Evolutionary conservation across 2,329 filamentous ascomycete genomes (phyloP).

Genomic region (Exophiala oligosperma): DNA sequence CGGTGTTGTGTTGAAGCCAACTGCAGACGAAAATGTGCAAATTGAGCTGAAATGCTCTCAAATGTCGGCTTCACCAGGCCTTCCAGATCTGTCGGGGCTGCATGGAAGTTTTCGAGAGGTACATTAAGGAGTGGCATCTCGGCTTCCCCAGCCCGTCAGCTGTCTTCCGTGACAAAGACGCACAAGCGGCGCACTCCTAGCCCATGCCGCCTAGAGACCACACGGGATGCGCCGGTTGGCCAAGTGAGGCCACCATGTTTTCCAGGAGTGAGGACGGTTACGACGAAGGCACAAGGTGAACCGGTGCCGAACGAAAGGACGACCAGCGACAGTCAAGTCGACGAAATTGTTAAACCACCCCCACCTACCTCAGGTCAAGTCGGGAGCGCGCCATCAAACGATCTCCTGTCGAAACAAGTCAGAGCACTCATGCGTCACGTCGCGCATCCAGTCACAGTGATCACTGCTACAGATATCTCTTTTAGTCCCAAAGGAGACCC

Average conservation of each 20-base stretch:
- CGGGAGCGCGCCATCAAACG: not conserved
- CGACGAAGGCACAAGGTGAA: too few relatives aligned
- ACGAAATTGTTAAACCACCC: conserved; percentile 8
- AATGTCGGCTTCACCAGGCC: not conserved
- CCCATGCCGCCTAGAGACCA: too few relatives aligned
- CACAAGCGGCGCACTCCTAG: too few relatives aligned
- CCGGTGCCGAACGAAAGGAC: too few relatives aligned
- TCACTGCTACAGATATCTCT: conserved; percentile 45
- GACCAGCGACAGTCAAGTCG: too few relatives aligned
- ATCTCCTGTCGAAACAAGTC: conserved; percentile 36
- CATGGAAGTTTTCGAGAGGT: not conserved
- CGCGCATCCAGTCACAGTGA: conserved; percentile 58
- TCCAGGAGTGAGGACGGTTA: too few relatives aligned
- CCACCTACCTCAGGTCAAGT: conserved; percentile 10
- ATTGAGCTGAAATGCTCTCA: not conserved
- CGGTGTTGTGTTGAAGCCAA: too few relatives aligned
- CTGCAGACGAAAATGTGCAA: not conserved
- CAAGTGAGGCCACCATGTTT: too few relatives aligned
- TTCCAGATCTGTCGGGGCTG: conserved; percentile 1
- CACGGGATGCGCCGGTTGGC: too few relatives aligned
- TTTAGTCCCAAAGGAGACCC: conserved; percentile 29
- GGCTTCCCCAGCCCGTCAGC: too few relatives aligned
- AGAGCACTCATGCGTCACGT: conserved; percentile 54
- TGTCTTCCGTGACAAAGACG: too few relatives aligned
- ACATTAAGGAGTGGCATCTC: too few relatives aligned